Evolutionary conservation across 345 rosid species (phyloP), one percentile per base, ranked within the genome.

Genomic region (Moricandia moricandioides): DNA sequence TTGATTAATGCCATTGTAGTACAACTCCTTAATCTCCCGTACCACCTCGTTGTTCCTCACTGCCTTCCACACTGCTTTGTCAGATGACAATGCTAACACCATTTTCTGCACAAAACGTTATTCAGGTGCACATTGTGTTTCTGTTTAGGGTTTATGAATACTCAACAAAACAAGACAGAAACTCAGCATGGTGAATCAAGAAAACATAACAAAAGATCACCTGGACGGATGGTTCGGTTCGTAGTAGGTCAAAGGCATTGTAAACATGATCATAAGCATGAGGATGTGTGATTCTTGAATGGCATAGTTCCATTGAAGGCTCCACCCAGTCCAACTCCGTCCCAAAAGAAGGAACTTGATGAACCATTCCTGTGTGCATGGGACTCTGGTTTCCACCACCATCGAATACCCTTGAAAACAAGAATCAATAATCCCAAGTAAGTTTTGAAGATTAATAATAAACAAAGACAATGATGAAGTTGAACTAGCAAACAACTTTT

Each of bases 41-140:
- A 94, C 99, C 39, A 70, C 93, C 31, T 89, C 87, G 78, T 94
- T 92, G 69, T 83, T 92, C 82, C 89, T 73, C 76, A 94, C 96
- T 56, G 97, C 98, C 68, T 90, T 82, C 98, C 98, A 92, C 12
- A 94, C 97, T 79, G 91, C 86, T 85, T 76, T 82, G 64, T 94
- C 99, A 2, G 97, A 90, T 18, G 97, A 89, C 75, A 94, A 69
- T 27, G 99, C 92, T 62, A 86, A 31, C 8, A 92, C 99, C 97
- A 90, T 94, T 82, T 69, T 86, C 97, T 91, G 87, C 76, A 70
- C 6, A 65, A 55, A 49, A 52, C 8, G 62, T 67, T 9, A 49
- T 70, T 45, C 6, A 4, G 0, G 6, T 45, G 13, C 51, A n/a
- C 52, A 4, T 13, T 47, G 52, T 47, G 8, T 45, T 45, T 55